phyloP scores from a whole-genome alignment of 352 stramenopile genomes.

The Phytophthora agathidicida region DNA sequence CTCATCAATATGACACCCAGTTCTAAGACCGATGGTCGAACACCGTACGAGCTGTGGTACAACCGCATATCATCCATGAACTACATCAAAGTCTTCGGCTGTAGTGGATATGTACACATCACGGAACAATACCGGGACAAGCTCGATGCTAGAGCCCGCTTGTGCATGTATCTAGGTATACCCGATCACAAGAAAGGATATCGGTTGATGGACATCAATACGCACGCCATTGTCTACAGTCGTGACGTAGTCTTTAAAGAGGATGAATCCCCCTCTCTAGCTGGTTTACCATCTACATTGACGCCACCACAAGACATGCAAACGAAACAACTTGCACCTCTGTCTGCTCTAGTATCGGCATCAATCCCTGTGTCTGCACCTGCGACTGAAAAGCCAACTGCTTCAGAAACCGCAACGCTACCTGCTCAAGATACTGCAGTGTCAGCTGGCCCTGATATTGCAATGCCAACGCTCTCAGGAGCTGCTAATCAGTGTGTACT shows the following conservation, averaged over 20 bases:
- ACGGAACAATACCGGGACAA: conserved; percentile 13
- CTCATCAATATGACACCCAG: conserved; percentile 5
- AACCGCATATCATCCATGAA: conserved; percentile 8
- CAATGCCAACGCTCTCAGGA: too few relatives aligned
- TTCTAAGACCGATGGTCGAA: neutral
- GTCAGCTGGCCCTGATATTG: too few relatives aligned
- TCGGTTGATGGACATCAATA: neutral
- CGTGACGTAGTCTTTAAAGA: neutral
- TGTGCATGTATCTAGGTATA: conserved; percentile 7
- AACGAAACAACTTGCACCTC: too few relatives aligned
- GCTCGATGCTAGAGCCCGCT: neutral
- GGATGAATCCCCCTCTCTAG: too few relatives aligned
- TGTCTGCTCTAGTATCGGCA: too few relatives aligned
- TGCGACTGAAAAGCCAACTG: too few relatives aligned
- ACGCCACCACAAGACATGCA: too few relatives aligned
- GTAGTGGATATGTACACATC: conserved; percentile 2
- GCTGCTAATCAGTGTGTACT: too few relatives aligned
- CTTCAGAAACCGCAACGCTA: too few relatives aligned
- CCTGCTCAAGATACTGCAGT: too few relatives aligned
- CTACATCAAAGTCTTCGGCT: conserved; percentile 5
- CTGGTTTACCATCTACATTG: too few relatives aligned
- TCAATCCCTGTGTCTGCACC: too few relatives aligned
- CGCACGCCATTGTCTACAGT: neutral
- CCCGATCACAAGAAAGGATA: conserved; percentile 8
- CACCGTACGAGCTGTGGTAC: conserved; percentile 12